These are phyloP conservation scores for Vickermania spadyakhi DNA, from an alignment of 208 protist genomes.

Conservation along the genomic window DNA sequence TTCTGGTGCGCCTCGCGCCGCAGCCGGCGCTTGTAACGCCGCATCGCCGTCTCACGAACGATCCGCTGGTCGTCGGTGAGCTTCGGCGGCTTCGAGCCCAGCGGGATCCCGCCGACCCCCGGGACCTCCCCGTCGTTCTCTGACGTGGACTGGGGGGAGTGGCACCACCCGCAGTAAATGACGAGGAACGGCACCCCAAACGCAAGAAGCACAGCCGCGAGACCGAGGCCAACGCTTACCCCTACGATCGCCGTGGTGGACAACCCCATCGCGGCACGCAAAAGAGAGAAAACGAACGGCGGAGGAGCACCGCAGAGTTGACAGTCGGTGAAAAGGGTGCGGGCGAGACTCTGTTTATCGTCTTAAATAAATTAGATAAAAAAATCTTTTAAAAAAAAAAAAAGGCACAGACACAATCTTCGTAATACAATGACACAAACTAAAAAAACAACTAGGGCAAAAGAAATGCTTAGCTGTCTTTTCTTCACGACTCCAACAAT, in stretches of 20 bases:
- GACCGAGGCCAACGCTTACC: neutral
- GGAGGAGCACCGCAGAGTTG: no score
- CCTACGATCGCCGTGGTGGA: neutral
- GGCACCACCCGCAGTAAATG: neutral
- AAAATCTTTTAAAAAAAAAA: no score
- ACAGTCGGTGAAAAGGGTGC: no score
- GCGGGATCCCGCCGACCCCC: slow-evolving; percentile 8
- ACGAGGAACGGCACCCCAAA: neutral
- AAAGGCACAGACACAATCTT: no score
- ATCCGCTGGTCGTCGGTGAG: slow-evolving; percentile 6
- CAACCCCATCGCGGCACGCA: neutral
- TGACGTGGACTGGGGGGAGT: neutral
- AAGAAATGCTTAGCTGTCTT: no score
- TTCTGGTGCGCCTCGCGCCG: neutral
- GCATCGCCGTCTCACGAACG: neutral
- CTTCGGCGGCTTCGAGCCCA: slow-evolving; percentile 6
- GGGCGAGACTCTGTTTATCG: no score
- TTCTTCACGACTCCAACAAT: no score
- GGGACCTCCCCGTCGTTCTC: neutral
- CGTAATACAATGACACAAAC: no score
- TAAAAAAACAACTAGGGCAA: no score
- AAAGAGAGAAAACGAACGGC: no score
- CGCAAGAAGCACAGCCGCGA: neutral
- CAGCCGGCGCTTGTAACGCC: neutral
- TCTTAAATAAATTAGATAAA: no score